Evolutionary conservation across 331 rosid genomes (phyloP).

Genomic region (Pyracantha coccinea): DNA sequence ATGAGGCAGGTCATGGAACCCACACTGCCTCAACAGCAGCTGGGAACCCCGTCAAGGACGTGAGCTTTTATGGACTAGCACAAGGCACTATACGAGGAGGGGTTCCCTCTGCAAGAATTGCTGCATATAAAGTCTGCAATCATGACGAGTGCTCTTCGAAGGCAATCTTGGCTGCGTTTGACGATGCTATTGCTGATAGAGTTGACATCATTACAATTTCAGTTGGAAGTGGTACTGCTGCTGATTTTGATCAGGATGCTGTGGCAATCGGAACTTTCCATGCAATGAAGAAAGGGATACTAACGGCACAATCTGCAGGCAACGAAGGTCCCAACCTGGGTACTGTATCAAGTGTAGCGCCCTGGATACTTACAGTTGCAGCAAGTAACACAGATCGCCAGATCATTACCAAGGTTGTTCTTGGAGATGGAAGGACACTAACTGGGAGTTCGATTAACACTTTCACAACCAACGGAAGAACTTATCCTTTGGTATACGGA

Average conservation of each 20-base stretch:
- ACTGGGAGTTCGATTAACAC: conserved; percentile 8
- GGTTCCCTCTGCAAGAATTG: conserved; percentile 27
- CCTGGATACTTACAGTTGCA: conserved; percentile 26
- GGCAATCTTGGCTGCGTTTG: conserved; percentile 20
- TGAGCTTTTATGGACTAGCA: conserved; percentile 17
- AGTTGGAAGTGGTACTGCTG: fast-evolving
- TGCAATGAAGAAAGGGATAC: conserved; percentile 37
- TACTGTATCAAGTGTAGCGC: not conserved
- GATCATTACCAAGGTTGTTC: conserved; percentile 25
- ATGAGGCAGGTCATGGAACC: conserved; percentile 17
- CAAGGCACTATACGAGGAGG: conserved; percentile 30
- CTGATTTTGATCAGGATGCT: not conserved
- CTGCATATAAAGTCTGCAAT: conserved; percentile 3
- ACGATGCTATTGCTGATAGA: conserved; percentile 34
- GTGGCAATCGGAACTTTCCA: conserved; percentile 38
- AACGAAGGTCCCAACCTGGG: not conserved
- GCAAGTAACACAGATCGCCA: conserved; percentile 18
- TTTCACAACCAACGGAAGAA: conserved; percentile 13
- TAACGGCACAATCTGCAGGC: conserved; percentile 23
- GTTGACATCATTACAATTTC: conserved; percentile 31
- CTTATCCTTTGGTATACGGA: conserved; percentile 3
- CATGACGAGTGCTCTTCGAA: not conserved
- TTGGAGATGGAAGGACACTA: conserved; percentile 16
- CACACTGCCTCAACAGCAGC: conserved; percentile 27
- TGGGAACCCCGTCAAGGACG: conserved; percentile 4